phyloP scores from a whole-genome alignment of 805 yeast genomes.

The Peterozyma xylosa region DNA sequence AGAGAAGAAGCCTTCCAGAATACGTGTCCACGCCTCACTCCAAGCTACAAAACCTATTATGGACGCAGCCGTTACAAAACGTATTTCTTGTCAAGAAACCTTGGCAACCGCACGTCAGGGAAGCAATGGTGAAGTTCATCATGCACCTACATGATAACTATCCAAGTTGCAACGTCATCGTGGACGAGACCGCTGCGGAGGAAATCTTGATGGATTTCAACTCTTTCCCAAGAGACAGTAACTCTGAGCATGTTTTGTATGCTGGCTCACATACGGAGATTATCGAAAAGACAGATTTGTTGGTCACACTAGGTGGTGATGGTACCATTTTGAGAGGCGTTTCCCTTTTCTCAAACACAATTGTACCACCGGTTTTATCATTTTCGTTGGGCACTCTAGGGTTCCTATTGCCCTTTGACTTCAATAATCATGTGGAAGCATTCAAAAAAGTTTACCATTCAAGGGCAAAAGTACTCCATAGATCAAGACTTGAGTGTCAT shows the following conservation, averaged over 20 bases:
- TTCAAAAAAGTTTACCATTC: slow-evolving; percentile 62
- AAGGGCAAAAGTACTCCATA: slow-evolving; percentile 62
- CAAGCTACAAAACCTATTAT: slow-evolving; percentile 53
- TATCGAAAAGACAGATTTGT: slow-evolving; percentile 60
- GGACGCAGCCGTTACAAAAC: slow-evolving; percentile 72
- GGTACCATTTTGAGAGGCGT: slow-evolving; percentile 88
- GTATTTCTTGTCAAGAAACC: slow-evolving; percentile 83
- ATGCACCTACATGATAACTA: slow-evolving; percentile 51
- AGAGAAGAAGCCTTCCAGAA: slow-evolving; percentile 30
- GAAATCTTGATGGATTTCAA: slow-evolving; percentile 38
- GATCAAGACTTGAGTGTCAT: slow-evolving; percentile 76
- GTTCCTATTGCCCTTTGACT: slow-evolving; percentile 81
- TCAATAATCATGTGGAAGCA: slow-evolving; percentile 48
- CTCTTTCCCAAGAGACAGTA: slow-evolving; percentile 11
- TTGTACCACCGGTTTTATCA: slow-evolving; percentile 83
- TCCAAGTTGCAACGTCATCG: slow-evolving; percentile 71
- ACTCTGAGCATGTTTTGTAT: slow-evolving; percentile 34
- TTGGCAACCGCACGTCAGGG: slow-evolving; percentile 55
- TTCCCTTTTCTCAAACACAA: slow-evolving; percentile 59
- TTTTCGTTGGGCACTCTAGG: slow-evolving; percentile 91
- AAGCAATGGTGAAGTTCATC: slow-evolving; percentile 62
- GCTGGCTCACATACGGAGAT: slow-evolving; percentile 57
- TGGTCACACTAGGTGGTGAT: slow-evolving; percentile 93
- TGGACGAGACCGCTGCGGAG: slow-evolving; percentile 64
- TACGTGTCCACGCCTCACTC: slow-evolving; percentile 49